Evolutionary conservation across 2,329 filamentous ascomycete genomes (phyloP).

Genomic region (Capronia americana): DNA sequence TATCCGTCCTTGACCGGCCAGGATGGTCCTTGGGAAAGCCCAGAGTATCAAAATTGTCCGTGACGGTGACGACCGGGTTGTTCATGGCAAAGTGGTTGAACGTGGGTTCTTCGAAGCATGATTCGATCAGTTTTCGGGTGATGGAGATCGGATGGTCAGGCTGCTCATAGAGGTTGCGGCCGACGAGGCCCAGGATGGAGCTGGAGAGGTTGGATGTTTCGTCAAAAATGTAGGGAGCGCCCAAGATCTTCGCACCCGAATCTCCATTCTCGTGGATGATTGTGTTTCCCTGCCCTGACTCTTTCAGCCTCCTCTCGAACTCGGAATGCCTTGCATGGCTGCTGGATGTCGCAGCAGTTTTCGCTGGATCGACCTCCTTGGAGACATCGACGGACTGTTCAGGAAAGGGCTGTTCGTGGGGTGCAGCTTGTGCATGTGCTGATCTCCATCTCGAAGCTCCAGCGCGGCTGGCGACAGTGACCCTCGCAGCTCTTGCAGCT

Average conservation of each 20-base stretch:
- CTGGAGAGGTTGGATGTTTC: conserved; percentile 83
- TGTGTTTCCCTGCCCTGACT: conserved; percentile 28
- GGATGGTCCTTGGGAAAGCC: conserved; percentile 89
- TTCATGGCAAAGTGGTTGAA: conserved; percentile 74
- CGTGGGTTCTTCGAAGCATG: conserved; percentile 76
- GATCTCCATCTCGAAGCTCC: conserved; percentile 31
- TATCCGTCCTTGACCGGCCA: conserved; percentile 85
- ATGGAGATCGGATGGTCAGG: conserved; percentile 88
- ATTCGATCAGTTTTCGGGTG: conserved; percentile 90
- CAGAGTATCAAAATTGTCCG: conserved; percentile 95
- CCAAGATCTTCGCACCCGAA: conserved; percentile 36
- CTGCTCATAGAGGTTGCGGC: conserved; percentile 85
- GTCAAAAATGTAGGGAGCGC: conserved; percentile 55
- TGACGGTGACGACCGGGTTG: conserved; percentile 80
- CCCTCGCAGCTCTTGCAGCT: conserved; percentile 24
- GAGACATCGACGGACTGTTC: conserved; percentile 33
- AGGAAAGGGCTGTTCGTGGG: conserved; percentile 27
- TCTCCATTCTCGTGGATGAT: conserved; percentile 25
- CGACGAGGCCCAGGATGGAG: conserved; percentile 75
- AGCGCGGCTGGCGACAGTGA: conserved; percentile 2
- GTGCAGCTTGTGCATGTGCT: conserved; percentile 24
- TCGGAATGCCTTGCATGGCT: conserved; percentile 10
- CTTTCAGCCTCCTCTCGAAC: conserved; percentile 23
- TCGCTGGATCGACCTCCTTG: conserved; percentile 35
- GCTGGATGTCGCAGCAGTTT: conserved; percentile 26